Evolutionary conservation across 257 asterid genomes (phyloP).

Genomic region (Salvia rosmarinus): DNA sequence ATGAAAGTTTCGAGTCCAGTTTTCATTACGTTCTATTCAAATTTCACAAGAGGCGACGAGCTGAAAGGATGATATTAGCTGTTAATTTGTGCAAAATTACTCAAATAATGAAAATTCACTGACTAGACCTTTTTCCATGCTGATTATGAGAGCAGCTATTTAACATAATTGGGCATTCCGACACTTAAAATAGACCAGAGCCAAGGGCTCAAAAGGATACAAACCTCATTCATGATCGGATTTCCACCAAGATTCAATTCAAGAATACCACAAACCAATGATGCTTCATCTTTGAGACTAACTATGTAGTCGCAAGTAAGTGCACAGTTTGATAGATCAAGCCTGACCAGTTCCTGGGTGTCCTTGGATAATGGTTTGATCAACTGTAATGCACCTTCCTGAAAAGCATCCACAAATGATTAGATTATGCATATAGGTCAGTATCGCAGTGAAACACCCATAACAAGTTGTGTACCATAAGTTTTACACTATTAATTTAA

Average conservation of each 20-base stretch:
- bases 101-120: neutral
- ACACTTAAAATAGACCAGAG: neutral
- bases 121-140: neutral
- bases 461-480: neutral
- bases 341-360: constrained; percentile 69
- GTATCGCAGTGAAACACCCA: neutral
- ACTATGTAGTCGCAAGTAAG: constrained; percentile 55
- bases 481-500: neutral
- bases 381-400: constrained; percentile 78
- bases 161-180: constrained; percentile 19
- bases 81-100: neutral
- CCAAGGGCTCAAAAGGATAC: constrained; percentile 32
- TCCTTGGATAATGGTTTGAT: constrained; percentile 70
- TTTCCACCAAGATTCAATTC: constrained; percentile 92
- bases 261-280: constrained; percentile 54
- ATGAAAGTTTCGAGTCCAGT: neutral
- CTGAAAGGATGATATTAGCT: constrained; percentile 16
- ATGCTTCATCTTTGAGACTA: constrained; percentile 55
- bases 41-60: constrained; percentile 8
- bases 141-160: neutral
- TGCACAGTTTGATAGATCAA: constrained; percentile 76
- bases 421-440: constrained; percentile 26
- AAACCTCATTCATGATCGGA: constrained; percentile 74
- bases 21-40: neutral
- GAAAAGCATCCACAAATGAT: constrained; percentile 39